A percentile compares a stretch with the other conserved stretches of the same genome.
These are phyloP conservation scores for Teratosphaeria zuluensis DNA, from an alignment of 2,329 filamentous ascomycete species.

Conservation along the genomic window DNA sequence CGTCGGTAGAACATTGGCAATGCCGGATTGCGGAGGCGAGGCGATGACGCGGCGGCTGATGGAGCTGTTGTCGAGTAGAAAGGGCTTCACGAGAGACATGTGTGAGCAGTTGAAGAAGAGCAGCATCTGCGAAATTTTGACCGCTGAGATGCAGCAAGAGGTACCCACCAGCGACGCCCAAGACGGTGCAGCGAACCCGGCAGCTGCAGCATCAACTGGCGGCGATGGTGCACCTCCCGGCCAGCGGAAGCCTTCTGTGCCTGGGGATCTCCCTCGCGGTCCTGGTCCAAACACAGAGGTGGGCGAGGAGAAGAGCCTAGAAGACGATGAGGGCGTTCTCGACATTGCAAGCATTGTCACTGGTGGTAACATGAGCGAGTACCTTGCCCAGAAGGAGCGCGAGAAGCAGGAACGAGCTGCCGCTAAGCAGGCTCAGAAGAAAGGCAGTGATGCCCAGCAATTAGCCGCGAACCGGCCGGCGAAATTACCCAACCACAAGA, in stretches of 20 bases:
- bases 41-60: constrained; percentile 68
- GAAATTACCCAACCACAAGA: constrained; percentile 62
- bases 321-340: constrained; percentile 63
- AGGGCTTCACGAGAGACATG: constrained; percentile 51
- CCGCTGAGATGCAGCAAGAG: constrained; percentile 36
- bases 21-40: constrained; percentile 70
- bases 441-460: constrained; percentile 44
- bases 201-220: constrained; percentile 47
- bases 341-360: constrained; percentile 80
- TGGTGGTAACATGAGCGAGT: constrained; percentile 64
- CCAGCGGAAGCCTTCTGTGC: constrained; percentile 28
- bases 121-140: constrained; percentile 52
- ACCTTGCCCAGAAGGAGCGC: constrained; percentile 71
- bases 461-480: constrained; percentile 47
- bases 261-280: constrained; percentile 39
- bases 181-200: constrained; percentile 39
- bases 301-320: constrained; percentile 40
- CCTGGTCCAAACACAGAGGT: constrained; percentile 47
- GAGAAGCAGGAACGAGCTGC: constrained; percentile 60
- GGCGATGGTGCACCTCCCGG: constrained; percentile 38
- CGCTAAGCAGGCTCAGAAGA: constrained; percentile 42
- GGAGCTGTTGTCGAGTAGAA: constrained; percentile 49
- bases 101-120: constrained; percentile 57
- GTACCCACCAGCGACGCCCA: constrained; percentile 41
- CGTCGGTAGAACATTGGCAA: constrained; percentile 50